Evolutionary conservation across 345 rosid genomes (phyloP), one percentile per base, ranked within the genome.

Genomic region (Kernera saxatilis): DNA sequence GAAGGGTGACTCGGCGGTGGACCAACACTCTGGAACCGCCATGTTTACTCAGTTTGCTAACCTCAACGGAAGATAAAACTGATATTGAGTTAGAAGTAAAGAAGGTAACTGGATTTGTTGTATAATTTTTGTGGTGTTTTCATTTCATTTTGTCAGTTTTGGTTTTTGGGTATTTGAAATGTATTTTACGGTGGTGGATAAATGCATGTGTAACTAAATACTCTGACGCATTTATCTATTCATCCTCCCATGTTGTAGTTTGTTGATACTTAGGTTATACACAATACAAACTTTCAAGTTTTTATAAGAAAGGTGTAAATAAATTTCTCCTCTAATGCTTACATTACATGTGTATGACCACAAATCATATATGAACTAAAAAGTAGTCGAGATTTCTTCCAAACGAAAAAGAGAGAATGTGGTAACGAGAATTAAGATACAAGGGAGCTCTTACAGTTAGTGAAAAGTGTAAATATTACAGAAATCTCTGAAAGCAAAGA

Each of bases 21-120:
- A 64, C 73, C 78, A 75, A 3, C 87, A 84, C 72, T 85, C 96
- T 8, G 88, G 87, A 50, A 81, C 90, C 25, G 80, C 84, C 54
- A 78, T 84, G 80, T 85, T 85, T 69, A 49, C 84, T 8, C 90
- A 87, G 62, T 85, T 85, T 55, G 61, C 79, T 0, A 82, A 49
- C 32, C 80, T 86, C 12, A 85, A 78, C 54, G 92, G 96, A 56
- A 83, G 96, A 74, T 86, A 74, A 77, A 70, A 12, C 37, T 46
- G 30, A 51, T 3, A 14, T 1, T n/a, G 32, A 39, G 61, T 65
- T 49, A 26, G 56, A 21, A 23, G 50, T 8, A 11, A 27, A 33
- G 0, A 23, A 30, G 58, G 48, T 22, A 23, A 33, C 7, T 11
- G 25, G 22, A 53, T 63, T 51, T 22, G 46, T 52, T 27, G 33